Base-by-base conservation (phyloP, 331 rosid species). In the Acacia concinna region DNA sequence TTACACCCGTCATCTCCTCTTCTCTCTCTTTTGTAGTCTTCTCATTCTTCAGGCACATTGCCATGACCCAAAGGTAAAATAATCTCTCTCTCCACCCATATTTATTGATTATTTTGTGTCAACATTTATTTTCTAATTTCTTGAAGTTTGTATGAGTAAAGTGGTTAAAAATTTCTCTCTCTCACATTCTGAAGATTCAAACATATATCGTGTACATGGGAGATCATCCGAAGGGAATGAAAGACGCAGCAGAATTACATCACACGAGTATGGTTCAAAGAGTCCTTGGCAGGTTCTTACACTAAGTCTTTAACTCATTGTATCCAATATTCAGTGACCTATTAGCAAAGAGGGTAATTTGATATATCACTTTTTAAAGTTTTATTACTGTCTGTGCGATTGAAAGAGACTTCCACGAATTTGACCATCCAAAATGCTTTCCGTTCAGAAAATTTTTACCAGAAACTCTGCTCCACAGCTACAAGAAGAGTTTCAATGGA, bases 401-500 rank as follows among this genome's bases (percentile, higher is more conserved):
- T 57, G 18, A 57, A 57, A 11, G 31, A 54, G 13, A 54, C 14
- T 54, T 5, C 30, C 6, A 57, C 28, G 64, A 57, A 21, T 28
- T 32, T 62, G 10, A 62, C 21, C 21, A 6, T 30, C 20, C 67
- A 23, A 25, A 21, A 28, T 14, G n/a, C 0, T 10, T 17, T 65
- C 9, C 0, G 4, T 56, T 13, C 49, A 73, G 68, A 6, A 25
- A 56, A 4, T 73, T 23, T 56, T 27, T 54, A 56, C 54, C 38
- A 32, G 40, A 81, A 20, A 12, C 52, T 59, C 12, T 81, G 13
- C 4, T 3, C 72, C 72, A 0, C n/a, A 81, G 75, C 8, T 81
- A 81, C 46, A 56, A 35, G 17, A 81, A 38, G 52, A 80, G 84
- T 6, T 74, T 74, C 20, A 74, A 81, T 4, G 84, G 84, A 54